Evolutionary conservation across 2,329 filamentous ascomycete species (phyloP).

Genomic region (Claviceps paspali): DNA sequence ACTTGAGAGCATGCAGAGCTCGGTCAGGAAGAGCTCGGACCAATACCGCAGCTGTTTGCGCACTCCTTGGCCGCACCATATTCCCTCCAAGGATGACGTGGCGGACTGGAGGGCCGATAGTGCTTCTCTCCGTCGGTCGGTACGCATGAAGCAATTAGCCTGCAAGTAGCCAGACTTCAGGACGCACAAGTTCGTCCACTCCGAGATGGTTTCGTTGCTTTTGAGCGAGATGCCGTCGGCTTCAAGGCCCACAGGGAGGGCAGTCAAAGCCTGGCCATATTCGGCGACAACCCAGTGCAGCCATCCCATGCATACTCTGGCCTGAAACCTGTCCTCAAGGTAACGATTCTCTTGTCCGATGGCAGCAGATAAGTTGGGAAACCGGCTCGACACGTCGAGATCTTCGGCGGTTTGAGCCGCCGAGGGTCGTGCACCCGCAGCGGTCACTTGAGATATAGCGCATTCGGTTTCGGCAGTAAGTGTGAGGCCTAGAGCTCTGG

Average conservation of each 20-base stretch:
- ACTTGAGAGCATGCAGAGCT: constrained; percentile 56
- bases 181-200: constrained; percentile 73
- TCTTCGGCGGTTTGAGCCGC: constrained; percentile 26
- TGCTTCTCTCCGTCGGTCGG: constrained; percentile 39
- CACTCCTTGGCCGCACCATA: constrained; percentile 35
- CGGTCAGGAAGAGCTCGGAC: constrained; percentile 63
- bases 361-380: constrained; percentile 36
- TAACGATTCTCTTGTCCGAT: constrained; percentile 41
- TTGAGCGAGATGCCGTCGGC: constrained; percentile 37
- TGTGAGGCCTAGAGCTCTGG: constrained; percentile 39
- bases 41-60: constrained; percentile 58
- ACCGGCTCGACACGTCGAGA: constrained; percentile 27
- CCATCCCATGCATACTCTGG: constrained; percentile 71
- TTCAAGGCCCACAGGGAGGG: constrained; percentile 48
- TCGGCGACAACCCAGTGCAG: constrained; percentile 66
- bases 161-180: constrained; percentile 67
- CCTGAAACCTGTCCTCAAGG: constrained; percentile 55
- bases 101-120: constrained; percentile 51
- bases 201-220: constrained; percentile 37
- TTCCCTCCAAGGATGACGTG: constrained; percentile 43
- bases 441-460: constrained; percentile 41
- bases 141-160: constrained; percentile 44
- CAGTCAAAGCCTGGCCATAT: constrained; percentile 42
- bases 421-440: constrained; percentile 24
- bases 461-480: constrained; percentile 55